A percentile compares a stretch with the other conserved stretches of the same genome.
These are phyloP conservation scores for Fusarium coicis DNA, from an alignment of 2,329 filamentous ascomycete genomes.

Conservation along the genomic window DNA sequence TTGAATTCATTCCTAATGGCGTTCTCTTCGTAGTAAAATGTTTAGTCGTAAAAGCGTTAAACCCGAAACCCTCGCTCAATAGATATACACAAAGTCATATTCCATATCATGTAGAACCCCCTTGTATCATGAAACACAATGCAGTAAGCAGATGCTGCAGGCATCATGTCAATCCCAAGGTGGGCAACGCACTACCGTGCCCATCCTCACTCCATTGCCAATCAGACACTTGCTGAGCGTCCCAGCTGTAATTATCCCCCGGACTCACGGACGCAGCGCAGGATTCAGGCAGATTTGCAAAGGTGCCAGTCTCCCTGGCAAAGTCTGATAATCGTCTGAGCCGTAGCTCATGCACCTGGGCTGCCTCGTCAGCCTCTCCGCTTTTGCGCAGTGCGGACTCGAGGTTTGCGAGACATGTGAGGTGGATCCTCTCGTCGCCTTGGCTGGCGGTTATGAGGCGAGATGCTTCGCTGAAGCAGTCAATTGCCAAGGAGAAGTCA, in stretches of 20 bases:
- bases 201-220: slow-evolving; percentile 36
- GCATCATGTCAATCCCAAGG: slow-evolving; percentile 33
- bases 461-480: slow-evolving; percentile 46
- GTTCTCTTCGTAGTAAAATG: slow-evolving; percentile 5
- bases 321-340: slow-evolving; percentile 46
- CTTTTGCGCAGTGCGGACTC: slow-evolving; percentile 44
- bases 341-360: slow-evolving; percentile 43
- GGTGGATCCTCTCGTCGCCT: slow-evolving; percentile 47
- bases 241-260: slow-evolving; percentile 27
- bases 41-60: slow-evolving; percentile 19
- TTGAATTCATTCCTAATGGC: background rate
- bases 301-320: slow-evolving; percentile 43
- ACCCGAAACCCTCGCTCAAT: background rate
- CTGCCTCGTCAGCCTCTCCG: slow-evolving; percentile 42
- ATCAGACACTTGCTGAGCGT: slow-evolving; percentile 34
- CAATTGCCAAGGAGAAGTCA: slow-evolving; percentile 44
- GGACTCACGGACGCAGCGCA: slow-evolving; percentile 28
- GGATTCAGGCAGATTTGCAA: slow-evolving; percentile 38
- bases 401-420: slow-evolving; percentile 49
- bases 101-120: background rate
- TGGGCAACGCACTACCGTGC: slow-evolving; percentile 14
- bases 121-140: background rate
- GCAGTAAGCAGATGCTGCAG: slow-evolving; percentile 10
- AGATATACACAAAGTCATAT: slow-evolving; percentile 3
- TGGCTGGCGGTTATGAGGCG: slow-evolving; percentile 43